Base-by-base conservation (phyloP, 768 basidiomycete species). In the Suillus ampliporus region DNA sequence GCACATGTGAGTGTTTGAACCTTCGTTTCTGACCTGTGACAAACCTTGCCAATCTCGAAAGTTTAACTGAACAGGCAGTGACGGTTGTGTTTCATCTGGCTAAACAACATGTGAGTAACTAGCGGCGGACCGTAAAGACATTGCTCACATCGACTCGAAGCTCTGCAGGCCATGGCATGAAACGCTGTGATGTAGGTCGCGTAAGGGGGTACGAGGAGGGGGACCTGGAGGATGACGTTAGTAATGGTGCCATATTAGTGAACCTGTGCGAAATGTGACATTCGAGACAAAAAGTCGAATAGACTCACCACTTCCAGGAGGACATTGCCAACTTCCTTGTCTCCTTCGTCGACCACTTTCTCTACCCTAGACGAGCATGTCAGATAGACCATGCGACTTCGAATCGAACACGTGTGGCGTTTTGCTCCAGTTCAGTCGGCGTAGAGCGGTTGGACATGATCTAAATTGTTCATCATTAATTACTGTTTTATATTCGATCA, bases 41-140 rank as follows among this genome's bases (percentile, higher is more conserved):
- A 17, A 65, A 95, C 91, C 83, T 97, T 95, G 43, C 88, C 88
- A 58, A 97, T 92, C 76, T 98, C 96, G 46, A 97, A 86, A 53
- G 98, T 90, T 34, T 86, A 98, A 86, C 77, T 89, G 88, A 40
- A 95, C 90, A n/a, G 94, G 83, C n/a, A 94, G 80, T 5, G 93
- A 94, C 0, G 95, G 91, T 0, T 85, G 88, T 4, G 86, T 80
- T 61, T 96, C 95, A 46, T 98, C 96, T 40, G 86, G 80, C 91
- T 92, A 65, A 26, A 64, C 31, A 58, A 59, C 43, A 52, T 13
- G 64, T 65, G 35, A 61, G 62, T 61, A 68, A 58, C 10, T 34
- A 11, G 13, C 53, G 35, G 43, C 34, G 14, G 43, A 58, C 61
- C 26, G 26, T 64, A 23, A 57, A 48, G 46, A 23, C 35, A 13